A percentile compares a stretch with the other conserved stretches of the same genome.
Evolutionary conservation across 768 basidiomycete genomes (phyloP).

Genomic region (Aureoboletus auriporus): DNA sequence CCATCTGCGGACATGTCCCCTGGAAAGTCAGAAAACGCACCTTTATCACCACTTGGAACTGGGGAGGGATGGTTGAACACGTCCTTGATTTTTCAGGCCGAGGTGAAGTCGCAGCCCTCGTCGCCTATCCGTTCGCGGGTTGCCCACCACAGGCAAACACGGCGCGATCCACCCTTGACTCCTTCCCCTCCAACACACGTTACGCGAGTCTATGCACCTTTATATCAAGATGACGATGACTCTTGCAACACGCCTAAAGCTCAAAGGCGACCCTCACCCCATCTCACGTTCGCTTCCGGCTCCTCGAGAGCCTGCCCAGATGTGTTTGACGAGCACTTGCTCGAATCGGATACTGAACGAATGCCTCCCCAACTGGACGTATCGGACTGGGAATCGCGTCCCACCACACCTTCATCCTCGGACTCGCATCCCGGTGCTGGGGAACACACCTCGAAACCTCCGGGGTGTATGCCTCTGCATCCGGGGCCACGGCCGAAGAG

Average conservation of each 20-base stretch:
- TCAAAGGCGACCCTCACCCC: slow-evolving; percentile 7
- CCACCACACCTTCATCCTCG: slow-evolving; percentile 1
- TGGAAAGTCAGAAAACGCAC: slow-evolving; percentile 4
- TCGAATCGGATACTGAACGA: neutral
- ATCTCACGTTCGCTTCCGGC: slow-evolving; percentile 14
- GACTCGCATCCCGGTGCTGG: slow-evolving; percentile 7
- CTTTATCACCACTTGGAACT: slow-evolving; percentile 13
- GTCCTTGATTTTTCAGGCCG: slow-evolving; percentile 6
- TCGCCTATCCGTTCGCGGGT: slow-evolving; percentile 1
- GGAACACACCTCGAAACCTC: slow-evolving; percentile 4
- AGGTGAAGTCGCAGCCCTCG: neutral
- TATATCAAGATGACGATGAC: slow-evolving; percentile 15
- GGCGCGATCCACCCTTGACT: slow-evolving; percentile 8
- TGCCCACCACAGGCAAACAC: slow-evolving; percentile 4
- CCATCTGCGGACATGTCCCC: neutral
- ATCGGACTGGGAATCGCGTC: slow-evolving; percentile 6
- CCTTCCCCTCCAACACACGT: slow-evolving; percentile 25
- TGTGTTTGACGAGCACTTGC: neutral
- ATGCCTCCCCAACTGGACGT: slow-evolving; percentile 1
- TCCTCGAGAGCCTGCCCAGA: slow-evolving; percentile 16
- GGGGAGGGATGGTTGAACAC: slow-evolving; percentile 15
- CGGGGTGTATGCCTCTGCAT: slow-evolving; percentile 8
- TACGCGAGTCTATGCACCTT: slow-evolving; percentile 15
- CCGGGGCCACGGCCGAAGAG: slow-evolving; percentile 3
- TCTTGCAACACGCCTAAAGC: slow-evolving; percentile 3